Base-by-base conservation (phyloP, 1,284 basidiomycete genomes). In the Ceratobasidium sp. region DNA sequence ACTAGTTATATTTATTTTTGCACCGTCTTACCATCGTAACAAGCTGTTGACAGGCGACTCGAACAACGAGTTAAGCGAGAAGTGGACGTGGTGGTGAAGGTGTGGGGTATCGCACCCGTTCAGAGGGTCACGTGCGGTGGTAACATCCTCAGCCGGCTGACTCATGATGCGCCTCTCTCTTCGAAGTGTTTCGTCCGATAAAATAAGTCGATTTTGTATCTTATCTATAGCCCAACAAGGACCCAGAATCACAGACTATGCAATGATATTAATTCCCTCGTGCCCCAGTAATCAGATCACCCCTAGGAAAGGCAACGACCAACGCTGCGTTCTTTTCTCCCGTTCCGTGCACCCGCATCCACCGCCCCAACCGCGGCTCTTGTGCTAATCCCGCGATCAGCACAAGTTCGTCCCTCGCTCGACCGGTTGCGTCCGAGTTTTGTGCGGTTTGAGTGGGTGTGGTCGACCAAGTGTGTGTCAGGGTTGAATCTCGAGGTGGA, bases 331-430 rank as follows among this genome's bases (percentile, higher is more conserved):
- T 98, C 81, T 88, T 87, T 0, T 89, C 91, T 0, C 92, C 91
- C 42, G 88, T 87, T 10, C 82, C 89, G 83, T 94, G 94, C 78
- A 94, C 82, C 68, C 87, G 90, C 81, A 96, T 85, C 97, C 97
- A 99, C 78, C 98, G 87, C 9, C 97, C 97, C 40, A 97, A 85
- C 75, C 94, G 90, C 81, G 93, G 95, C 84, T 99, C 97, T 83
- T 96, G 93, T 0, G 94, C 95, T 1, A 97, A 83, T 3, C 92
- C 95, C 3, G 92, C 95, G 6, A 95, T 89, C 57, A 99, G 84
- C 56, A 97, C 80, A 9, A 93, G 84, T 4, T 89, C 84, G 61
- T 86, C 84, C 12, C 86, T 52, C 48, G 48, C 38, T 38, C 65
- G 44, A 28, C 78, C 71, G 57, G 40, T 66, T 40, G 62, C 62